phyloP scores from a whole-genome alignment of 768 basidiomycete species.

The Tylopilus sp. region DNA sequence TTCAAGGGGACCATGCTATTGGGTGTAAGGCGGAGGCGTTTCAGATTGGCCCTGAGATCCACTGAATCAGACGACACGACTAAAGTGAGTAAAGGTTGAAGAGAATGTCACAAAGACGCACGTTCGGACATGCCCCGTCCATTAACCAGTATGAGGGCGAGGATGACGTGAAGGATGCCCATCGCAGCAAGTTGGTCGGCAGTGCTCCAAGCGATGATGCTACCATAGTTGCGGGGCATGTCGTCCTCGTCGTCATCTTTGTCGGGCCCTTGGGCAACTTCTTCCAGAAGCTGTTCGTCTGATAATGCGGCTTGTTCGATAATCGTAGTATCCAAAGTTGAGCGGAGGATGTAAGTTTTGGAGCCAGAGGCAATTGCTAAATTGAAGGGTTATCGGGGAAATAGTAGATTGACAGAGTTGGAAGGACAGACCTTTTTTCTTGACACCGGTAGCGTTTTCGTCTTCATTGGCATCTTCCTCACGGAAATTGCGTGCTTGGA shows the following conservation, averaged over 20 bases:
- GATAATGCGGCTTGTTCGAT: constrained; percentile 58
- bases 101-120: constrained; percentile 29
- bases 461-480: constrained; percentile 38
- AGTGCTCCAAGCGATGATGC: constrained; percentile 69
- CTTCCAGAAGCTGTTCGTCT: constrained; percentile 41
- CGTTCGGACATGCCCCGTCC: constrained; percentile 73
- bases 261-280: constrained; percentile 46
- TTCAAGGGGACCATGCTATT: constrained; percentile 49
- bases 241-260: constrained; percentile 47
- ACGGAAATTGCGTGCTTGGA: constrained; percentile 56
- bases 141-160: constrained; percentile 80
- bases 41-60: constrained; percentile 68
- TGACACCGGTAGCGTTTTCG: constrained; percentile 52
- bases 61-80: constrained; percentile 37
- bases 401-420: background rate
- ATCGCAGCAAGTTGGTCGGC: constrained; percentile 63
- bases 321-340: constrained; percentile 57
- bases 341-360: constrained; percentile 83
- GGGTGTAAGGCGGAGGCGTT: constrained; percentile 60
- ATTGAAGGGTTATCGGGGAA: background rate
- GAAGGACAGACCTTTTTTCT: constrained; percentile 55
- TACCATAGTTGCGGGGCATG: constrained; percentile 54
- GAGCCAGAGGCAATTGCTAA: constrained; percentile 53
- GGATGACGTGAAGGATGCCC: constrained; percentile 77
- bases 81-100: background rate